Evolutionary conservation across 1,284 basidiomycete genomes (phyloP).

Genomic region (Cryptococcus amylolentus): DNA sequence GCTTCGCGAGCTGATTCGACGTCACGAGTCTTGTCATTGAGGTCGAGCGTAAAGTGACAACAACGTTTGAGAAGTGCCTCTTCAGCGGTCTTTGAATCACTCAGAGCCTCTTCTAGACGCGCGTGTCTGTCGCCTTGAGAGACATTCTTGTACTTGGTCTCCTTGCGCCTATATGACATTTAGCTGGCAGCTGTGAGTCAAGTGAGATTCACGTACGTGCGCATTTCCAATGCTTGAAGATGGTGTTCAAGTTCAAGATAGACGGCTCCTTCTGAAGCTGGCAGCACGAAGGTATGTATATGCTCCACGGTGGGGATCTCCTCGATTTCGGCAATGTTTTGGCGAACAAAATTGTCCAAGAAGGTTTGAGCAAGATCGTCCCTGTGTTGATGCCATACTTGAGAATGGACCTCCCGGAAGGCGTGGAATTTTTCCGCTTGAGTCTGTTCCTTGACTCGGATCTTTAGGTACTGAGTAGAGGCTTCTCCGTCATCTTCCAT

Average conservation of each 20-base stretch:
- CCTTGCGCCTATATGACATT: conserved; percentile 59
- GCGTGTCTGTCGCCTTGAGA: conserved; percentile 75
- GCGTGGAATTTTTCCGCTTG: conserved; percentile 92
- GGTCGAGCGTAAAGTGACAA: conserved; percentile 79
- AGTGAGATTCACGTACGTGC: conserved; percentile 30
- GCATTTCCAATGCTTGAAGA: conserved; percentile 57
- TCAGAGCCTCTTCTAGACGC: conserved; percentile 77
- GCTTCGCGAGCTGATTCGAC: conserved; percentile 68
- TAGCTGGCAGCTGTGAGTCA: background rate
- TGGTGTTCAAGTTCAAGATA: conserved; percentile 96
- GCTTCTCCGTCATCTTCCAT: conserved; percentile 86
- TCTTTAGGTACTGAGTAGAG: conserved; percentile 67
- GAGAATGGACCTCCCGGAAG: conserved; percentile 86
- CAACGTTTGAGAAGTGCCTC: conserved; percentile 89
- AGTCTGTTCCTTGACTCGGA: conserved; percentile 76
- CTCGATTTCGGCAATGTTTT: conserved; percentile 95
- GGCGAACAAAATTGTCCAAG: conserved; percentile 76
- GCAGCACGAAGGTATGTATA: conserved; percentile 67
- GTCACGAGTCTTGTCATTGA: conserved; percentile 58
- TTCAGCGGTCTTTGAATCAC: conserved; percentile 84
- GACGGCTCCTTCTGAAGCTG: conserved; percentile 90
- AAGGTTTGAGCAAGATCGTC: conserved; percentile 79
- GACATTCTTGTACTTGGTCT: conserved; percentile 60
- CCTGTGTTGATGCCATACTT: conserved; percentile 87
- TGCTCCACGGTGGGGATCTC: conserved; percentile 79